Conservation (phyloP, 78 protist species). For the slime mould (Dictyostelium discoideum) region dicty_2.7 NC_007088.5:3737501-3738000, state of each 20-base stretch:
- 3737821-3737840: background rate
- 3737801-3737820: conserved; percentile 37
- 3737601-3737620: conserved; percentile 19
- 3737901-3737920: conserved; percentile 40
- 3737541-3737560: conserved; percentile 21
- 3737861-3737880: conserved; percentile 39
- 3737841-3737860: conserved; percentile 29
- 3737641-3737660: conserved; percentile 40
- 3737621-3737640: background rate
- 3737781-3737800: background rate
- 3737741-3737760: conserved; percentile 31
- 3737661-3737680: conserved; percentile 24
- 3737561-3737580: conserved; percentile 42
- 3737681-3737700: conserved; percentile 16
- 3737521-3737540: conserved; percentile 51
- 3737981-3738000: conserved; percentile 50
- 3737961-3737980: conserved; percentile 83
- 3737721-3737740: conserved; percentile 33
- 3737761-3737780: conserved; percentile 1
- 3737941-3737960: conserved; percentile 91
- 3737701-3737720: conserved; percentile 47
- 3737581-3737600: background rate
- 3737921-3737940: conserved; percentile 81
- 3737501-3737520: conserved; percentile 26
- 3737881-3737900: conserved; percentile 70